Base-by-base conservation (phyloP, 2,329 filamentous ascomycete species). In the Colletotrichum australisinense region DNA sequence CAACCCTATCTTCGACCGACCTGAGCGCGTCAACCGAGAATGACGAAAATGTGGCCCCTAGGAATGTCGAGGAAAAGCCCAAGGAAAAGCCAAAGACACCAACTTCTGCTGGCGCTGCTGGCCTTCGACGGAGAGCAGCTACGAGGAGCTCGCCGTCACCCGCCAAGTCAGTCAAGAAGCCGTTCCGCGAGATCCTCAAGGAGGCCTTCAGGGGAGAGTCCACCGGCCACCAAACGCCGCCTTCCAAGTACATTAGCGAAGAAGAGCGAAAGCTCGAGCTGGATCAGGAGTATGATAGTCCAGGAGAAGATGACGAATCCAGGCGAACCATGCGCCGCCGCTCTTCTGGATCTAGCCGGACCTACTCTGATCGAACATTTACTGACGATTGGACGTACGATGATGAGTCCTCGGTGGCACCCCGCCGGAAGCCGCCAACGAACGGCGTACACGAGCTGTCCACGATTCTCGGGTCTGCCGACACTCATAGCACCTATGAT, bases 181-280 rank as follows among this genome's bases (percentile, higher is more conserved):
- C 87, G 0, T 84, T 92, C 67, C 86, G 90, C 26, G 90, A 91
- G 53, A 86, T 87, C 58, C 81, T 93, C 9, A 89, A 88, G 67
- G 90, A 91, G 73, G 91, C 90, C 4, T 92, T 93, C 77, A 87
- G 87, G 52, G 91, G 91, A 35, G 90, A 92, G 78, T 92, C 90
- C 2, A 85, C 81, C 3, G 84, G 84, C 11, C 83, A 87, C 71
- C 82, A 83, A 24, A 81, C 86, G 5, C 83, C 84, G 16, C 84
- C 86, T 1, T 83, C 83, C 72, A 83, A 84, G 30, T 89, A 89
- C 72, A 84, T 87, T 49, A 88, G 85, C 64, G 85, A 83, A 35
- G 84, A 88, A 71, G 83, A 87, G 64, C 81, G 82, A 4, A 78
- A 76, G 2, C 55, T 71, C 11, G 73, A 75, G 22, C 55, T 71